Evolutionary conservation across 2,329 filamentous ascomycete genomes (phyloP).

Genomic region (Sphaerulina vaccinii): DNA sequence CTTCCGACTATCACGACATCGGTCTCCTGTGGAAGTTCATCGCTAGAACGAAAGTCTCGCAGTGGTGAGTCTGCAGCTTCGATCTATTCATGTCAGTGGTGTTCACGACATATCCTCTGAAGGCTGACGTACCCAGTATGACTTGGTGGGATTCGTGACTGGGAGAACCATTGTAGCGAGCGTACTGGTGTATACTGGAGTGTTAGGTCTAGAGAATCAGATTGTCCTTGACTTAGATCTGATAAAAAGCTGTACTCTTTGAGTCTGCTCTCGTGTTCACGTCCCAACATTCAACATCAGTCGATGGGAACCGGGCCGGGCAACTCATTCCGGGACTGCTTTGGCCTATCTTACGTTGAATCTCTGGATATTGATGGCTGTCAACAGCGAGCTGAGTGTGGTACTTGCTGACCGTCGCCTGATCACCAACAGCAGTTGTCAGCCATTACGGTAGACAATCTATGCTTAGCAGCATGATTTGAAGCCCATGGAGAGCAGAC

Average conservation of each 20-base stretch:
- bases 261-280: no score
- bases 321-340: background rate
- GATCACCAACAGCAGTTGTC: no score
- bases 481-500: no score
- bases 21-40: slow-evolving; percentile 36
- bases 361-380: background rate
- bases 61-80: slow-evolving; percentile 28
- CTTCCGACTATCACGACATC: slow-evolving; percentile 53
- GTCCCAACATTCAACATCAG: no score
- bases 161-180: slow-evolving; percentile 23
- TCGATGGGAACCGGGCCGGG: slow-evolving; percentile 10
- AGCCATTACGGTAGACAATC: no score
- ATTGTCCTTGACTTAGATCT: no score
- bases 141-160: slow-evolving; percentile 22
- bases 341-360: slow-evolving; percentile 10
- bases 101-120: background rate
- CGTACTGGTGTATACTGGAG: no score
- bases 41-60: slow-evolving; percentile 21
- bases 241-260: no score
- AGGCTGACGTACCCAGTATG: slow-evolving; percentile 23
- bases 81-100: slow-evolving; percentile 9
- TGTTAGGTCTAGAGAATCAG: no score
- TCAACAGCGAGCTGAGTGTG: no score
- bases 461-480: no score
- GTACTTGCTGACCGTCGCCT: no score